Evolutionary conservation across 2,329 filamentous ascomycete genomes (phyloP).

Genomic region (Scedosporium apiospermum): DNA sequence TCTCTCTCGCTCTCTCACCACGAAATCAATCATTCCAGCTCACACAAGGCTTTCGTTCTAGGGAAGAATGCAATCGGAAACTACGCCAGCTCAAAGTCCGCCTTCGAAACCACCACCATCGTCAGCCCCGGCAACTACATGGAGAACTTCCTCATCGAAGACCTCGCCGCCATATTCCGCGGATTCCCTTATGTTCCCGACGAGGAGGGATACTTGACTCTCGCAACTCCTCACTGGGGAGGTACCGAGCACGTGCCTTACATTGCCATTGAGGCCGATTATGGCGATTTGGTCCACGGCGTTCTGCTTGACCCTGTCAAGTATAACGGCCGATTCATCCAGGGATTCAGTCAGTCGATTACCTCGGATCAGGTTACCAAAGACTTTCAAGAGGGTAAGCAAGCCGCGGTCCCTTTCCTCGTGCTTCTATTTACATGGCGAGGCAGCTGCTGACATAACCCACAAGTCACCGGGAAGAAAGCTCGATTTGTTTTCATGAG

Average conservation of each 20-base stretch:
- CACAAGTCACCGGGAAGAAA: slow-evolving; percentile 20
- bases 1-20: background rate
- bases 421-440: background rate
- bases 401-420: too few species aligned
- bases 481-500: slow-evolving; percentile 20
- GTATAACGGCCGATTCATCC: slow-evolving; percentile 25
- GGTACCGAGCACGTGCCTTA: slow-evolving; percentile 25
- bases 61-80: slow-evolving; percentile 28
- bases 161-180: slow-evolving; percentile 25
- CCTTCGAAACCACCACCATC: slow-evolving; percentile 24
- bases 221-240: slow-evolving; percentile 27
- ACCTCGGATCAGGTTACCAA: slow-evolving; percentile 19
- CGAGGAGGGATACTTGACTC: slow-evolving; percentile 25
- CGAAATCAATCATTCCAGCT: background rate
- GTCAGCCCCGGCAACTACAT: slow-evolving; percentile 31
- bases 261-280: slow-evolving; percentile 29
- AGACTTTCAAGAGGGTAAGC: slow-evolving; percentile 21
- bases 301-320: slow-evolving; percentile 28
- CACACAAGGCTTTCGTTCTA: slow-evolving; percentile 8
- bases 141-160: slow-evolving; percentile 27
- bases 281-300: slow-evolving; percentile 35
- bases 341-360: slow-evolving; percentile 25
- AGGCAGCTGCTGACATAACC: background rate
- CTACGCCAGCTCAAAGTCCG: slow-evolving; percentile 21
- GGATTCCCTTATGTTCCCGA: slow-evolving; percentile 28